Evolutionary conservation across 2,329 filamentous ascomycete genomes (phyloP), one percentile per base, ranked within the genome.

Genomic region (Trichoderma sp.): DNA sequence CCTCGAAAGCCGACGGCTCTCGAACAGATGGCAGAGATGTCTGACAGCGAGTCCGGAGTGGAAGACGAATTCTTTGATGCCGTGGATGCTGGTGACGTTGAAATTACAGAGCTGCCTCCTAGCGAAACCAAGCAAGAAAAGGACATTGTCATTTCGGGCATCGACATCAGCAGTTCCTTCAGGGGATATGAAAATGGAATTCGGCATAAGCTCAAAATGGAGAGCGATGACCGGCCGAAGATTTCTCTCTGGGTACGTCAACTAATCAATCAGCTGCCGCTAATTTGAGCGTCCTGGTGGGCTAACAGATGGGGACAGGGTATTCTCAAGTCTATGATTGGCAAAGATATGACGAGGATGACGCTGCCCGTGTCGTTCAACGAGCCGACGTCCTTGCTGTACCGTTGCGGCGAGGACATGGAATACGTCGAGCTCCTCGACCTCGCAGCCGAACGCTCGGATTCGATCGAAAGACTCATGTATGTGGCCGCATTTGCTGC

Each of bases 271-370:
- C 37, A 25, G 17, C 34, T 42, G 25, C 42, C 15, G 17, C 45
- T 59, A 5, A 37, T n/a, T 4, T 10, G 13, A 29, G 50, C n/a
- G 53, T 22, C 34, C 6, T 25, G 8, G 27, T 56, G 59, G 13
- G 52, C 61, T 78, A 70, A 79, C 70, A 48, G 10, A 15, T 35
- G 56, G 13, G 42, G 56, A 32, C 71, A 97, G 94, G 91, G 91
- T 72, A 97, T 99, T 73, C 83, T 99, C 71, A 99, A 98, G 82
- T 98, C 94, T 25, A 98, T 99, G 95, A 97, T 99, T 79, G 95
- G 95, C 71, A 98, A 99, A 78, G 95, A 99, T 76, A 98, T 99
- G 95, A 98, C 95, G 42, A 98, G 96, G 83, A 99, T 99, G 94
- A 98, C 95, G 0, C 83, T 99, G 22, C 95, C 95, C 0, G 95